phyloP scores from a whole-genome alignment of 129 eudicot species.

The Dittrichia graveolens region DNA sequence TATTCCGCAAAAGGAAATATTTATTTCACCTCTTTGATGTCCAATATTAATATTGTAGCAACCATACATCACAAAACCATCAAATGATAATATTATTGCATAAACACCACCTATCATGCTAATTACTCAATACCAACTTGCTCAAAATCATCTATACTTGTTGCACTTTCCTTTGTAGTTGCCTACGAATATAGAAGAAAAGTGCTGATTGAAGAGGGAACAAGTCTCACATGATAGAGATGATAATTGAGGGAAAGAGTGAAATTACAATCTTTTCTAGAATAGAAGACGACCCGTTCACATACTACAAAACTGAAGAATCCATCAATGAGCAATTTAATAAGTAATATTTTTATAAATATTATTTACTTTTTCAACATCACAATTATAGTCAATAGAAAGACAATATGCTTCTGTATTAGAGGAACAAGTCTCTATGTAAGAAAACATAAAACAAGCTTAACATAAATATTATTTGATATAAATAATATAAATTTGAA shows the following conservation, averaged over 20 bases:
- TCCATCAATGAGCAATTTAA: not conserved
- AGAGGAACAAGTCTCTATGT: not conserved
- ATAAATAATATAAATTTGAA: not conserved
- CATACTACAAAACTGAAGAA: not conserved
- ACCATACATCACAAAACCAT: too few relatives aligned
- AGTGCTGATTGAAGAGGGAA: not conserved
- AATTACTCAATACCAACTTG: too few relatives aligned
- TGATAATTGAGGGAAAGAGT: not conserved
- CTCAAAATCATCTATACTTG: too few relatives aligned
- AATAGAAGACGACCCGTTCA: conserved; percentile 8
- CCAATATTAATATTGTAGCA: too few relatives aligned
- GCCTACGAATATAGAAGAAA: too few relatives aligned
- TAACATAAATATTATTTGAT: not conserved
- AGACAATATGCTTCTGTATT: not conserved
- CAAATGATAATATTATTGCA: too few relatives aligned
- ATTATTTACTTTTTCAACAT: not conserved
- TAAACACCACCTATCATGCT: too few relatives aligned
- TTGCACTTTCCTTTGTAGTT: too few relatives aligned
- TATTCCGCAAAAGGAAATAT: too few relatives aligned
- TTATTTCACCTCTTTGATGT: too few relatives aligned
- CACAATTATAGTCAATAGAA: not conserved
- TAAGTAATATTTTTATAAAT: too few relatives aligned
- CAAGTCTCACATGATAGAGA: not conserved
- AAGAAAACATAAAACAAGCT: not conserved
- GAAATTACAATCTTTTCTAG: conserved; percentile 18